Conservation (phyloP, 208 protist species). For the Trypanosoma avium region DNA sequence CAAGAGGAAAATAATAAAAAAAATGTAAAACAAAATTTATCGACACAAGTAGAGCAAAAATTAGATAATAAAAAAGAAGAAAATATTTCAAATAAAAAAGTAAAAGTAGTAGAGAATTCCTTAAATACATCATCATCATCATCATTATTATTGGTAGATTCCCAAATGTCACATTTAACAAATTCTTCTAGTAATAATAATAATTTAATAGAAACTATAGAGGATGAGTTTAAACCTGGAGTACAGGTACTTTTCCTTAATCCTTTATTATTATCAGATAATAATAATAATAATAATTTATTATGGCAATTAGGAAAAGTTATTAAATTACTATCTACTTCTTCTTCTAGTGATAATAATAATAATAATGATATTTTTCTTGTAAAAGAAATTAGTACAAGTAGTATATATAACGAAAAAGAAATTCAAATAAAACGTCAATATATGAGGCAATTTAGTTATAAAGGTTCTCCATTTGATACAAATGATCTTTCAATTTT, state of each 20-base stretch:
- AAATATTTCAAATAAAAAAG: too few species aligned
- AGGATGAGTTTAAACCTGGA: neutral
- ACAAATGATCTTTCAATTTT: slow-evolving; percentile 17
- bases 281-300: neutral
- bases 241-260: slow-evolving; percentile 5
- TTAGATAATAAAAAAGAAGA: too few species aligned
- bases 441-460: slow-evolving; percentile 15
- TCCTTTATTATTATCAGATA: neutral
- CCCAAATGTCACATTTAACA: too few species aligned
- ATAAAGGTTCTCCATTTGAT: slow-evolving; percentile 18
- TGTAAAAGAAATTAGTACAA: neutral
- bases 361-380: neutral
- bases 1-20: too few species aligned
- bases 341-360: neutral
- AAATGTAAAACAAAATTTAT: too few species aligned
- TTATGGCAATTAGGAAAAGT: slow-evolving; percentile 15
- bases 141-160: too few species aligned
- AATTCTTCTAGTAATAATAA: too few species aligned
- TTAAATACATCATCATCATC: neutral
- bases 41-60: too few species aligned
- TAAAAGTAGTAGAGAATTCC: neutral
- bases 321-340: neutral
- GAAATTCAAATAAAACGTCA: neutral
- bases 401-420: neutral
- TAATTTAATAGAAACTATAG: too few species aligned